Conservation (phyloP, 441 rosid species). For the Daphne laureola region DNA sequence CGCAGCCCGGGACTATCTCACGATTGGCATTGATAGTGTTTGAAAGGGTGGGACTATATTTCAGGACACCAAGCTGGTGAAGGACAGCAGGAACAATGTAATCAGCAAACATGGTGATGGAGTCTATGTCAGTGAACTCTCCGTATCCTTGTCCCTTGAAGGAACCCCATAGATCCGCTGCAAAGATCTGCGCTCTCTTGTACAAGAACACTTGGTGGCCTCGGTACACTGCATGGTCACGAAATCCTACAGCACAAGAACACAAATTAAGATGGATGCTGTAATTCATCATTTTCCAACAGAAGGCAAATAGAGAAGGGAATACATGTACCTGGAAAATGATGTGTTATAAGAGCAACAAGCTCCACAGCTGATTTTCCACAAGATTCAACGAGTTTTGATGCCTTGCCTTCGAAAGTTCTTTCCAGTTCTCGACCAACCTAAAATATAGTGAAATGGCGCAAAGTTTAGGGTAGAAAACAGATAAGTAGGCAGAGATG, state of each 20-base stretch:
- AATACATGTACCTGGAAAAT: slow-evolving; percentile 52
- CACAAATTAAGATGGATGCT: neutral
- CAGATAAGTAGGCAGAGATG: neutral
- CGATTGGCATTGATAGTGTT: slow-evolving; percentile 29
- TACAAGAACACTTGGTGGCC: slow-evolving; percentile 72
- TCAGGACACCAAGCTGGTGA: slow-evolving; percentile 60
- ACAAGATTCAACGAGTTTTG: slow-evolving; percentile 56
- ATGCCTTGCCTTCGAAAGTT: slow-evolving; percentile 62
- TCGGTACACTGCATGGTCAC: slow-evolving; percentile 69
- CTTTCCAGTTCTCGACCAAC: slow-evolving; percentile 60
- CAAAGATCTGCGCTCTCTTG: slow-evolving; percentile 79
- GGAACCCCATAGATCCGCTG: slow-evolving; percentile 73
- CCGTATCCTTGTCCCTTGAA: slow-evolving; percentile 73
- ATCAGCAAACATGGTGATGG: slow-evolving; percentile 76
- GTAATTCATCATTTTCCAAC: neutral
- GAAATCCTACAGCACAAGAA: slow-evolving; percentile 41
- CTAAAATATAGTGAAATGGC: slow-evolving; percentile 23
- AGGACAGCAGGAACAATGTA: slow-evolving; percentile 76
- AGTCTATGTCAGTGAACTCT: slow-evolving; percentile 53
- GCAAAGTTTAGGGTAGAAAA: slow-evolving; percentile 1
- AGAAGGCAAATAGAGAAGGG: neutral
- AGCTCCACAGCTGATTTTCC: slow-evolving; percentile 72
- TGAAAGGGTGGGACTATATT: slow-evolving; percentile 49
- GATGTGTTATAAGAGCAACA: slow-evolving; percentile 51
- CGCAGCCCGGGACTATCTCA: slow-evolving; percentile 61